Base-by-base conservation (phyloP, 352 stramenopile genomes). In the Globisporangium nunn region DNA sequence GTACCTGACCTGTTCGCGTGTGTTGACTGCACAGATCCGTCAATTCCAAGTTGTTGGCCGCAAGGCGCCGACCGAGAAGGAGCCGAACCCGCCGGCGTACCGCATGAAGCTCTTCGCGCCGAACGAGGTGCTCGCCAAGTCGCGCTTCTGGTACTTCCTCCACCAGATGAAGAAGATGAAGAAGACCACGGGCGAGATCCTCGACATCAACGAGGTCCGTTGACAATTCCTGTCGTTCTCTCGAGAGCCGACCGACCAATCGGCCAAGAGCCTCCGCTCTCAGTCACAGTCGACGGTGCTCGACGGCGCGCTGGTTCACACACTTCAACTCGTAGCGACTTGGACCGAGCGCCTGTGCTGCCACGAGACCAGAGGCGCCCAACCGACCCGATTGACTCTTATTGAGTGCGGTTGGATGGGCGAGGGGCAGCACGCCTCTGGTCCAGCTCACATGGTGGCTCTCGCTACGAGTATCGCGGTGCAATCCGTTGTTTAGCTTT, bases 151-250 rank as follows among this genome's bases (percentile, higher is more conserved):
- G 97, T 99, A 99, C 87, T 99, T 99, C 85, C 95, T 99, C 72
- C 97, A 99, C 80, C 96, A 99, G 87, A 98, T 99, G 87, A 95
- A 97, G 70, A 99, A 99, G 90, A 99, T 99, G 97, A 99, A 99
- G 94, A 99, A 99, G 91, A 99, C 96, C 56, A 99, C 97, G 52
- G 98, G 97, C 75, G 97, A 99, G 81, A 99, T 99, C 76, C 81
- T 99, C 55, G 94, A 98, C 79, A 82, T 98, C 64, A 98, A 98
- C 73, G 97, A 99, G 89, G 89, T 98, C 61, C 68, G 84, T 89
- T 71, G 50, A 58, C 15, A 10, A n/a, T 17, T 17, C 12, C 33
- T 37, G 8, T 37, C 33, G 2, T 7, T 37, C 33, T 37, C 33
- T 37, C 33, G 3, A 37, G 33, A 37, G 31, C 6, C 5, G 8